Percentiles rank a stretch among this genome's conserved stretches.
phyloP scores from a whole-genome alignment of 2,329 filamentous ascomycete species.

The Colletotrichum godetiae region DNA sequence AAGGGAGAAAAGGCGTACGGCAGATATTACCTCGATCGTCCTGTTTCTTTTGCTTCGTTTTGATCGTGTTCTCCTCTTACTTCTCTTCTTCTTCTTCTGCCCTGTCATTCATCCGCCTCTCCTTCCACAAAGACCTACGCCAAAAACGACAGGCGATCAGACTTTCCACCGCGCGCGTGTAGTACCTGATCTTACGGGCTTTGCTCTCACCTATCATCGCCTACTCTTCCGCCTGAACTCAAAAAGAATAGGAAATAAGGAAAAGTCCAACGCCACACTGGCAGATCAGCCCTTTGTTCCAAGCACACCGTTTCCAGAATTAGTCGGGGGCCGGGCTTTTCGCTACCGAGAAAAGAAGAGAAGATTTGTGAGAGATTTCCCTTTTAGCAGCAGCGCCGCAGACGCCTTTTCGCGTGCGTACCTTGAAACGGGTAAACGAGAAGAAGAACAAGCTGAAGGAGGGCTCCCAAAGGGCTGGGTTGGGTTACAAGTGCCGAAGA shows the following conservation, averaged over 20 bases:
- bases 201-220: background rate
- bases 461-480: background rate
- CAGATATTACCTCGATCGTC: background rate
- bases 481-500: background rate
- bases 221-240: slow-evolving; percentile 4
- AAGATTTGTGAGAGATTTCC: background rate
- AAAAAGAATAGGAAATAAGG: background rate
- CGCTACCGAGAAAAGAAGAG: background rate
- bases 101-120: background rate
- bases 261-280: slow-evolving; percentile 20
- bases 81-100: background rate
- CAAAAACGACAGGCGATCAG: background rate
- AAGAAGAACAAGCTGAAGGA: background rate
- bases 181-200: background rate
- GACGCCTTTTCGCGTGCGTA: background rate
- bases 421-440: background rate
- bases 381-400: background rate
- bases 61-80: background rate
- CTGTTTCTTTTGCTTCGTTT: background rate
- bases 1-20: background rate
- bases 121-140: background rate
- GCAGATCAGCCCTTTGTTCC: slow-evolving; percentile 19
- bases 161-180: background rate
- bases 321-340: slow-evolving; percentile 8
- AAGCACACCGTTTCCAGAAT: slow-evolving; percentile 20